These are phyloP conservation scores for Zygoascus tannicola DNA, from an alignment of 805 yeast species.

Conservation along the genomic window DNA sequence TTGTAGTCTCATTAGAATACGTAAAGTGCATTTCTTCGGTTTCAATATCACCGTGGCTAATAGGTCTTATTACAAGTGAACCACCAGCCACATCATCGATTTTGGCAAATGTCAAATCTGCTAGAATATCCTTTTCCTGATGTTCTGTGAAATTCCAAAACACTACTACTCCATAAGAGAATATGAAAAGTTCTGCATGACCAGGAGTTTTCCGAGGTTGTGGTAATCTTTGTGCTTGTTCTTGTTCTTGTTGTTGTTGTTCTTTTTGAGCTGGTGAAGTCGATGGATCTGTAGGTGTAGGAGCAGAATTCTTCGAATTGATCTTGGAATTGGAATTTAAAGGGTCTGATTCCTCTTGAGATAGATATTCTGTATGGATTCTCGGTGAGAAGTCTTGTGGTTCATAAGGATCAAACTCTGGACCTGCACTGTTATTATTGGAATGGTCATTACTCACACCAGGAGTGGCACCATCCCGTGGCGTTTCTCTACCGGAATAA, in stretches of 20 bases:
- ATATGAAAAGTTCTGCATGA: slow-evolving; percentile 73
- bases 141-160: slow-evolving; percentile 93
- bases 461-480: neutral
- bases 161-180: slow-evolving; percentile 92
- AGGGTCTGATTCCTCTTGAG: neutral
- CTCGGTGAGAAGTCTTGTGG: slow-evolving; percentile 75
- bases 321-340: neutral
- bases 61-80: slow-evolving; percentile 55
- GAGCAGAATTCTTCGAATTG: neutral
- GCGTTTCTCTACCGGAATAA: slow-evolving; percentile 60
- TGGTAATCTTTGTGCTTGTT: neutral
- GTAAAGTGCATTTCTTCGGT: slow-evolving; percentile 80
- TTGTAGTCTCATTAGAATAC: slow-evolving; percentile 39
- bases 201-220: slow-evolving; percentile 33
- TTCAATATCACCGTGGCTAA: slow-evolving; percentile 80
- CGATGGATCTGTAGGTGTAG: neutral
- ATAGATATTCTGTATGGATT: neutral
- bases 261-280: neutral
- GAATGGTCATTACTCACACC: slow-evolving; percentile 35
- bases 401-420: slow-evolving; percentile 80
- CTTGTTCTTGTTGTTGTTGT: neutral
- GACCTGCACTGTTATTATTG: slow-evolving; percentile 24
- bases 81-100: slow-evolving; percentile 12
- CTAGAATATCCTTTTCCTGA: slow-evolving; percentile 88
- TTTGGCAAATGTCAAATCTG: slow-evolving; percentile 73